phyloP scores from a whole-genome alignment of 1,284 basidiomycete species.

The Dichomitus squalens region DNA sequence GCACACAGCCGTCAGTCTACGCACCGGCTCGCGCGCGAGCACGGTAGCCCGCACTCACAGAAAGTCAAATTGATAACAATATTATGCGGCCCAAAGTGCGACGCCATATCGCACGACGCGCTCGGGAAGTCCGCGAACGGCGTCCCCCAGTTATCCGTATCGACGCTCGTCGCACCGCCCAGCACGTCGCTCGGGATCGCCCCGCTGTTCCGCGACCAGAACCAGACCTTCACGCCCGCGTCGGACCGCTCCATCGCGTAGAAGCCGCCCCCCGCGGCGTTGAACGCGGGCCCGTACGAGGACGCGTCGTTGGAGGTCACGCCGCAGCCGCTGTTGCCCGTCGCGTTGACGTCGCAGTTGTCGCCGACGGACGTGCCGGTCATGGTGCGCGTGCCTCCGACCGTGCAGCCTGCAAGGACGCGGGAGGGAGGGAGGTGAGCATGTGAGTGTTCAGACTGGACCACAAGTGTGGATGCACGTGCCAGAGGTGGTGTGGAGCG shows the following conservation, averaged over 20 bases:
- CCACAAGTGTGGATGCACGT: not conserved
- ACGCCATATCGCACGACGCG: slow-evolving; percentile 47
- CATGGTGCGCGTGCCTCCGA: slow-evolving; percentile 18
- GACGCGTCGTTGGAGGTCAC: slow-evolving; percentile 44
- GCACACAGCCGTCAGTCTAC: not conserved
- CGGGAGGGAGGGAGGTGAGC: not conserved
- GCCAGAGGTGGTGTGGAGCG: slow-evolving; percentile 63
- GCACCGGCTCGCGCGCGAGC: not conserved
- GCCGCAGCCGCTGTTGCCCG: slow-evolving; percentile 64
- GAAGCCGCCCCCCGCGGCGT: slow-evolving; percentile 60
- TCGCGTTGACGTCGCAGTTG: slow-evolving; percentile 55
- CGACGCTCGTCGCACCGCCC: slow-evolving; percentile 41
- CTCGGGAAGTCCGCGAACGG: slow-evolving; percentile 57
- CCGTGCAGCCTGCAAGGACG: not conserved
- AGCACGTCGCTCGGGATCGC: slow-evolving; percentile 49
- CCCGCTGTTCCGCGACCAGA: slow-evolving; percentile 50
- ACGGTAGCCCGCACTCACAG: slow-evolving; percentile 28
- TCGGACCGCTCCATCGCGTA: slow-evolving; percentile 52
- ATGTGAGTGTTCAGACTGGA: not conserved
- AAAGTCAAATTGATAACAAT: slow-evolving; percentile 59
- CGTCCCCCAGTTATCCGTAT: slow-evolving; percentile 53
- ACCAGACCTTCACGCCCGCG: slow-evolving; percentile 58
- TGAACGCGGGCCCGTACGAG: slow-evolving; percentile 58
- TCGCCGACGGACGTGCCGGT: slow-evolving; percentile 10
- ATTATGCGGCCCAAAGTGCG: slow-evolving; percentile 53